These are phyloP conservation scores for Malassezia obtusa DNA, from an alignment of 1,284 basidiomycete genomes.

Conservation along the genomic window DNA sequence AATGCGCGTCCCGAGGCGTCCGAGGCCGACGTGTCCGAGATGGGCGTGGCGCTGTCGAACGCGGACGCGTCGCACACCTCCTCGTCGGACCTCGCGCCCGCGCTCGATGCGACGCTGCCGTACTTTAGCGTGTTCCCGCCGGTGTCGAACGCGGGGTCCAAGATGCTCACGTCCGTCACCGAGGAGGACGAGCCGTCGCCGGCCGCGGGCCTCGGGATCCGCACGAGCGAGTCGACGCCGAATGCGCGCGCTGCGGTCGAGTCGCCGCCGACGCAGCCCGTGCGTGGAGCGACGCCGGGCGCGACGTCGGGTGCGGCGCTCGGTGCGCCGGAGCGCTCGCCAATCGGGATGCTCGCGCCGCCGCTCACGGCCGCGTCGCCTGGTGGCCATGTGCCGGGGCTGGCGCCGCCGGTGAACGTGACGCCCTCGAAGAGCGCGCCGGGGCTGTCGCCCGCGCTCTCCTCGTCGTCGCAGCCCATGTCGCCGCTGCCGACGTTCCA, in stretches of 20 bases:
- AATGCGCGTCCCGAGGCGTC: background rate
- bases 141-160: background rate
- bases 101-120: background rate
- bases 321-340: background rate
- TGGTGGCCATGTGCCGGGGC: too few relatives aligned
- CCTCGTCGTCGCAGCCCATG: background rate
- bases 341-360: background rate
- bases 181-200: conserved; percentile 1
- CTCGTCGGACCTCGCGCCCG: background rate
- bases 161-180: background rate
- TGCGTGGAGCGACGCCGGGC: background rate
- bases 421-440: too few relatives aligned
- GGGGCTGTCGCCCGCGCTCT: too few relatives aligned
- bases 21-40: background rate
- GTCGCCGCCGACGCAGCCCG: background rate
- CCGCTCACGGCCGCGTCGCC: background rate
- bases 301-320: background rate
- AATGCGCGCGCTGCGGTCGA: background rate
- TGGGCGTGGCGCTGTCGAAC: conserved; percentile 7
- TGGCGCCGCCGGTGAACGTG: too few relatives aligned
- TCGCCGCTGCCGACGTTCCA: background rate
- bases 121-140: conserved; percentile 3
- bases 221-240: background rate
- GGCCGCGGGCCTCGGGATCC: background rate
- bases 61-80: background rate